Conservation (phyloP, 1,139 yeast genomes). For the Starmera stellimalicola region DNA sequence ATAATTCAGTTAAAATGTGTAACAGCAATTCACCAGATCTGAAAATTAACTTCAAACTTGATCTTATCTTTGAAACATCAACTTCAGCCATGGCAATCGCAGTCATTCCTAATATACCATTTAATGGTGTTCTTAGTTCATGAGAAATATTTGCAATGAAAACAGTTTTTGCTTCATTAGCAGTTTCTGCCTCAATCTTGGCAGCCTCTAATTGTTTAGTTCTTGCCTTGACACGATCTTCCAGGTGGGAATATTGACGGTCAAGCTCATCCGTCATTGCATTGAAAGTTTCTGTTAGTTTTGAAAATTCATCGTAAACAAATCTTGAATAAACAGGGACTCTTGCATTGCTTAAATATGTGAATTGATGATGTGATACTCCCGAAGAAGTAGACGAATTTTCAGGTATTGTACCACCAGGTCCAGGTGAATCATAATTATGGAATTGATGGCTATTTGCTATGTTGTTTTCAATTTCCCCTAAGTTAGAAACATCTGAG, state of each 20-base stretch:
- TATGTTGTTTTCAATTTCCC: not conserved
- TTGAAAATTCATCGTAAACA: conserved; percentile 80
- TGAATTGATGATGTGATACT: conserved; percentile 22
- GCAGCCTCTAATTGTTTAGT: conserved; percentile 86
- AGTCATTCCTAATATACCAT: conserved; percentile 95
- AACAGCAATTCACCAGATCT: conserved; percentile 80
- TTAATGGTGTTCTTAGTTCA: conserved; percentile 88
- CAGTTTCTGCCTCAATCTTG: conserved; percentile 82
- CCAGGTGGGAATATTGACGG: conserved; percentile 72
- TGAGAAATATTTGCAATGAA: conserved; percentile 95
- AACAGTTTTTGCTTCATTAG: conserved; percentile 90
- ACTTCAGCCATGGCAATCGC: conserved; percentile 85
- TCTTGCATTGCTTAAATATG: conserved; percentile 29
- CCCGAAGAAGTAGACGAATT: conserved; percentile 3
- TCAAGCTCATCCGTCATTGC: conserved; percentile 85
- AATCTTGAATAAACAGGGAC: conserved; percentile 49
- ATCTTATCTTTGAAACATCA: conserved; percentile 56
- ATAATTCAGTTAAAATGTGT: conserved; percentile 79
- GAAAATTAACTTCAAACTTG: conserved; percentile 65
- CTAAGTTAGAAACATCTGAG: not conserved
- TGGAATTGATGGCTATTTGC: not conserved
- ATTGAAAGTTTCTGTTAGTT: conserved; percentile 80
- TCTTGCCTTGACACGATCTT: conserved; percentile 81
- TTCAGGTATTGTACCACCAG: no score
- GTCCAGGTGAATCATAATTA: not conserved